phyloP scores from a whole-genome alignment of 139 green algal species.

The Penium margaritaceum region DNA sequence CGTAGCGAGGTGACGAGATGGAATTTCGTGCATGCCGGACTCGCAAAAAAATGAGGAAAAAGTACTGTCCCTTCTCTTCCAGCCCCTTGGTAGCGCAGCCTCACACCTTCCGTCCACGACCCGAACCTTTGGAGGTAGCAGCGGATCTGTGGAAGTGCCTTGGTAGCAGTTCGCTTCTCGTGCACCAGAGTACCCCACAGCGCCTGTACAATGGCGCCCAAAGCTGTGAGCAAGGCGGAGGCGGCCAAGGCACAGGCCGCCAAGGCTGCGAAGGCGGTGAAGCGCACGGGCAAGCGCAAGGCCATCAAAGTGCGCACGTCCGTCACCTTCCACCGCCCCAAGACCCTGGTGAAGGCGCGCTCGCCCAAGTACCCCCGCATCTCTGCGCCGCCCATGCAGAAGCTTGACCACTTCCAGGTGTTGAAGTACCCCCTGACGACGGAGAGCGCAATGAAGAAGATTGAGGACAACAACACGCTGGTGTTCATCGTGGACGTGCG shows the following conservation, averaged over 20 bases:
- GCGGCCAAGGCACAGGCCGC: conserved; percentile 60
- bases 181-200: too few species aligned
- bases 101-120: too few species aligned
- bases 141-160: too few species aligned
- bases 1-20: too few species aligned
- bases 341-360: conserved; percentile 72
- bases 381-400: conserved; percentile 29
- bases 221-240: too few species aligned
- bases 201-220: too few species aligned
- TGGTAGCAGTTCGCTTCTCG: too few species aligned
- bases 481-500: conserved; percentile 86
- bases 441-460: conserved; percentile 99
- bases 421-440: conserved; percentile 96
- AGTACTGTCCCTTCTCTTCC: too few species aligned
- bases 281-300: conserved; percentile 75
- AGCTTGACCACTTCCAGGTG: conserved; percentile 62
- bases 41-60: too few species aligned
- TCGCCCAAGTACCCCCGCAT: conserved; percentile 50
- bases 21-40: too few species aligned
- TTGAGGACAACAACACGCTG: conserved; percentile 99
- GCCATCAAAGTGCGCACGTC: conserved; percentile 45
- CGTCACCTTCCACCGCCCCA: conserved; percentile 69
- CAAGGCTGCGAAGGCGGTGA: conserved; percentile 83
- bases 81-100: too few species aligned
- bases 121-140: too few species aligned